A percentile compares a stretch with the other conserved stretches of the same genome.
These are phyloP conservation scores for Yarrowia sp. DNA, from an alignment of 805 yeast genomes.

Conservation along the genomic window DNA sequence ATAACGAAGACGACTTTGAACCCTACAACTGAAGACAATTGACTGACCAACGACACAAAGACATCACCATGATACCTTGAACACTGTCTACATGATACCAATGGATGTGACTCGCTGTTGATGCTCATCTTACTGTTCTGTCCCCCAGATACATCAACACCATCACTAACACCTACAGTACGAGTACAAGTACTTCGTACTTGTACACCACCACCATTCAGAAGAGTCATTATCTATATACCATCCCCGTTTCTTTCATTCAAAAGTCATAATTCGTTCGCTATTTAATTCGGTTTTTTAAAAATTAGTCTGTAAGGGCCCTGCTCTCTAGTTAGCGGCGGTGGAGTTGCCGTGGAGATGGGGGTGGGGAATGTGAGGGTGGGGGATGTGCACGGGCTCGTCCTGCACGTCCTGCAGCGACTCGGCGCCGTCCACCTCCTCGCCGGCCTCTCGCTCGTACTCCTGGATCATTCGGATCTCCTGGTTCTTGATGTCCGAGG, in stretches of 20 bases:
- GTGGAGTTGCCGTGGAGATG: constrained; percentile 7
- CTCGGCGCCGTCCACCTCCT: constrained; percentile 54
- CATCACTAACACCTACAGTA: too few species aligned
- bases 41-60: too few species aligned
- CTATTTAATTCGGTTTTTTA: constrained; percentile 13
- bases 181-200: too few species aligned
- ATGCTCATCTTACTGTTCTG: too few species aligned
- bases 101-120: too few species aligned
- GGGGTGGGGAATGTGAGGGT: constrained; percentile 23
- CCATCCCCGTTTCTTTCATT: not conserved
- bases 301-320: not conserved
- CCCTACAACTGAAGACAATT: too few species aligned
- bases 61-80: too few species aligned
- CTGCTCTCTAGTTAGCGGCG: not conserved
- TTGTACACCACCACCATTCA: not conserved
- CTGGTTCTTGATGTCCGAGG: constrained; percentile 76
- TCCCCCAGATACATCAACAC: too few species aligned
- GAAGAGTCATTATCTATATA: constrained; percentile 20
- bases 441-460: constrained; percentile 52
- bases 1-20: too few species aligned
- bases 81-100: too few species aligned
- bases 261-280: not conserved
- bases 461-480: constrained; percentile 68
- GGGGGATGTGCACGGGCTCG: constrained; percentile 28
- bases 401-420: constrained; percentile 46